Conservation (phyloP, 352 stramenopile species). For the Pythium scleroteichum region DNA sequence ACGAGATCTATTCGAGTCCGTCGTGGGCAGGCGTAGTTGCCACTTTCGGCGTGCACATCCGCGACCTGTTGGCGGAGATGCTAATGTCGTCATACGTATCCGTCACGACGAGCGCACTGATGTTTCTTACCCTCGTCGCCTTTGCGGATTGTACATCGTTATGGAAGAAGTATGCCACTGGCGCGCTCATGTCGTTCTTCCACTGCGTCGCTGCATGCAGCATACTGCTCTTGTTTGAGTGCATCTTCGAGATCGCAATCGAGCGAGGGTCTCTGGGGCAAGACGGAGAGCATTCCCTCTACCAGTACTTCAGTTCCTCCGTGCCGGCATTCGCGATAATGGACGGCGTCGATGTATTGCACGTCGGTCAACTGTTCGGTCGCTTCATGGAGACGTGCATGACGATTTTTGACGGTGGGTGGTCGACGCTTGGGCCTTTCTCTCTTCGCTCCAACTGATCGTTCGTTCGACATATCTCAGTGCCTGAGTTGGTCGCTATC, state of each 20-base stretch:
- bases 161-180: slow-evolving; percentile 55
- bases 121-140: slow-evolving; percentile 57
- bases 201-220: slow-evolving; percentile 72
- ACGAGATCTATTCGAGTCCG: slow-evolving; percentile 59
- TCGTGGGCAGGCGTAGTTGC: slow-evolving; percentile 45
- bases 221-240: slow-evolving; percentile 80
- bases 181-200: slow-evolving; percentile 45
- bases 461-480: slow-evolving; percentile 30
- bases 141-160: slow-evolving; percentile 79
- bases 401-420: slow-evolving; percentile 82
- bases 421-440: neutral
- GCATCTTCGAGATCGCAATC: slow-evolving; percentile 71
- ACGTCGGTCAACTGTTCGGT: slow-evolving; percentile 57
- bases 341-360: slow-evolving; percentile 65
- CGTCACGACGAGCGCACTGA: slow-evolving; percentile 52
- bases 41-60: slow-evolving; percentile 58
- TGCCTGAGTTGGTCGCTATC: slow-evolving; percentile 81
- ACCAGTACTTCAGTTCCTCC: slow-evolving; percentile 76
- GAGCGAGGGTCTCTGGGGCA: slow-evolving; percentile 58
- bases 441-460: slow-evolving; percentile 8
- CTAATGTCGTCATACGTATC: slow-evolving; percentile 75
- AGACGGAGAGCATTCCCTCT: slow-evolving; percentile 73
- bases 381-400: slow-evolving; percentile 76
- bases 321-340: slow-evolving; percentile 72
- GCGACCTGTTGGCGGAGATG: slow-evolving; percentile 65